phyloP scores from a whole-genome alignment of 345 rosid species.

The Eucalyptus albens region DNA sequence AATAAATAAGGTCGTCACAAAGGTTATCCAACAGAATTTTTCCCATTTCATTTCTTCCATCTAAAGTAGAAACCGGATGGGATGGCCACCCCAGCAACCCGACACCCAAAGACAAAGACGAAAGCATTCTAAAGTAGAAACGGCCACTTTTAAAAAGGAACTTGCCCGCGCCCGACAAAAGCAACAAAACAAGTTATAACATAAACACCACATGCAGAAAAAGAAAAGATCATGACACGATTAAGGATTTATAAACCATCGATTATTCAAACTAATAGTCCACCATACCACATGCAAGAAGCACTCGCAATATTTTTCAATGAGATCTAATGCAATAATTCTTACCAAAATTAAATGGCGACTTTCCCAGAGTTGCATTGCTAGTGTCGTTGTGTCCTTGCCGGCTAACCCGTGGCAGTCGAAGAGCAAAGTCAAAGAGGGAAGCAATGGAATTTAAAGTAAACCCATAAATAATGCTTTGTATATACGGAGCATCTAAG shows the following conservation, averaged over 20 bases:
- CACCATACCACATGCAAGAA: neutral
- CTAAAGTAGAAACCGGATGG: constrained; percentile 46
- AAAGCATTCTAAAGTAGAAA: constrained; percentile 33
- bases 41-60: constrained; percentile 24
- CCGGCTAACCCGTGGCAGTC: too few species aligned
- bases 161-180: constrained; percentile 26
- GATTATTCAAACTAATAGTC: neutral
- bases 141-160: constrained; percentile 26
- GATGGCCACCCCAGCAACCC: constrained; percentile 60
- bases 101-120: constrained; percentile 35
- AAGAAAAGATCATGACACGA: neutral
- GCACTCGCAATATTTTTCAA: neutral
- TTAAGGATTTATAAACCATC: neutral
- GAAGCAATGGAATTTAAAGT: too few species aligned
- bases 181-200: neutral
- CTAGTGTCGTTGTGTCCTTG: too few species aligned
- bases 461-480: too few species aligned
- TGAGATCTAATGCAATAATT: too few species aligned
- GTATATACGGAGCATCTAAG: too few species aligned
- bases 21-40: neutral
- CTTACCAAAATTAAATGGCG: too few species aligned
- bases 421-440: too few species aligned
- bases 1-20: too few species aligned
- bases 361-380: too few species aligned
- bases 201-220: neutral